Evolutionary conservation across 2,329 filamentous ascomycete species (phyloP), one percentile per base, ranked within the genome.

Genomic region (Harringtonia aguacate): DNA sequence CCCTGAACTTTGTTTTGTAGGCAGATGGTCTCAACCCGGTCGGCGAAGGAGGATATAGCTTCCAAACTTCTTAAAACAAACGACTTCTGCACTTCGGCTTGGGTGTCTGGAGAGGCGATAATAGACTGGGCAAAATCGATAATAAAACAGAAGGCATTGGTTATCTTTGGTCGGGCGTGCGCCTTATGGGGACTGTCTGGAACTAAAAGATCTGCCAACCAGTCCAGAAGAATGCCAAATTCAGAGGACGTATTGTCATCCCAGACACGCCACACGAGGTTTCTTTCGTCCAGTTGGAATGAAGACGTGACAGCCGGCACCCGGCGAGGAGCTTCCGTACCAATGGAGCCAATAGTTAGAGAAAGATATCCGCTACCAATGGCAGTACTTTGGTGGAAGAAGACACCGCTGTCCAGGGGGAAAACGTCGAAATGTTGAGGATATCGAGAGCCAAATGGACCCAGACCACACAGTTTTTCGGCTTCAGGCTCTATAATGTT

Each of bases 361-460:
- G 62, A 56, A 7, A 81, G 53, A 2, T 63, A 58, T 2, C 77
- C 76, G 50, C 66, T 68, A 8, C 78, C 79, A 36, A 82, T 60
- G 24, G 81, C 56, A 1, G 77, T 81, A 42, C 65, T 71, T 48
- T 72, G 66, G 44, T 81, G 77, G 43, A 82, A 81, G 56, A 70
- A 81, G 0, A 73, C 66, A 4, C 70, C 70, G 8, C 58, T 53
- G 33, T 73, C 69, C 27, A 82, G 59, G 17, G 77, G 77, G 43
- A 79, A 78, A 5, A 76, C 58, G 37, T 81, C 76, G 48, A 83
- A 83, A 53, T 82, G 70, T 29, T 73, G 68, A 0, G 76, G 73
- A 54, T 81, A 82, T 21, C 69, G 66, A 2, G 73, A 76, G 1
- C 78, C 78, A 54, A 76, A 79, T 1, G 75, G 73, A 0, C 72